Conservation (phyloP, 495 filamentous ascomycete genomes). For the Penicillium pulvis region DNA sequence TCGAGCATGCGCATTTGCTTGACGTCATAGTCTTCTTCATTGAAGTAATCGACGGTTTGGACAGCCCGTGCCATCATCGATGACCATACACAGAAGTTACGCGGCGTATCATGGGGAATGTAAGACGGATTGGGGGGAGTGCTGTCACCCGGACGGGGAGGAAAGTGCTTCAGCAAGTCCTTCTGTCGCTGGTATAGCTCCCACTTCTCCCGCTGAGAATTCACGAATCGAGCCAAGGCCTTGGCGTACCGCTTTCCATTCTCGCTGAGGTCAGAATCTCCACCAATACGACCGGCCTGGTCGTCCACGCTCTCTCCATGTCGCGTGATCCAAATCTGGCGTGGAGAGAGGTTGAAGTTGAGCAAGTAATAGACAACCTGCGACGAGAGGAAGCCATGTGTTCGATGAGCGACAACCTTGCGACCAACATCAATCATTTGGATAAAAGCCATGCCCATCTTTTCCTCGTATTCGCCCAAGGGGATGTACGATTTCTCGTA, state of each 20-base stretch:
- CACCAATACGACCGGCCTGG: constrained; percentile 75
- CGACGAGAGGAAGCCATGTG: constrained; percentile 85
- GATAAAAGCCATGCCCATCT: constrained; percentile 85
- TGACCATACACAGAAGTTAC: constrained; percentile 98
- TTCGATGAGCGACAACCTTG: constrained; percentile 87
- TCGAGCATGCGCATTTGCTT: constrained; percentile 99
- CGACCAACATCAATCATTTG: constrained; percentile 97
- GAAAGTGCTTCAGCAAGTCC: constrained; percentile 69
- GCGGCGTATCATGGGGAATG: constrained; percentile 55
- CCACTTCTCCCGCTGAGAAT: constrained; percentile 73
- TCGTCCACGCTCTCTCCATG: constrained; percentile 89
- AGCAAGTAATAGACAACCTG: constrained; percentile 91
- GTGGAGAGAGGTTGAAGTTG: constrained; percentile 92
- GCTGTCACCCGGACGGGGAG: constrained; percentile 81
- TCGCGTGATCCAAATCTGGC: constrained; percentile 97
- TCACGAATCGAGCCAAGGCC: constrained; percentile 75
- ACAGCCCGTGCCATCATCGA: constrained; percentile 90
- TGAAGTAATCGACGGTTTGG: constrained; percentile 82
- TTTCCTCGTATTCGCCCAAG: constrained; percentile 88
- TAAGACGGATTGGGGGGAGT: constrained; percentile 94
- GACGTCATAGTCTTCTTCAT: constrained; percentile 95
- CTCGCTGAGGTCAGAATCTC: constrained; percentile 78
- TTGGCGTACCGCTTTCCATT: constrained; percentile 72
- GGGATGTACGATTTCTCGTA: constrained; percentile 94
- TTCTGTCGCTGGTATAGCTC: constrained; percentile 73